These are phyloP conservation scores for Sextonia rubra DNA, from an alignment of 164 flowering plant genomes.

Conservation along the genomic window DNA sequence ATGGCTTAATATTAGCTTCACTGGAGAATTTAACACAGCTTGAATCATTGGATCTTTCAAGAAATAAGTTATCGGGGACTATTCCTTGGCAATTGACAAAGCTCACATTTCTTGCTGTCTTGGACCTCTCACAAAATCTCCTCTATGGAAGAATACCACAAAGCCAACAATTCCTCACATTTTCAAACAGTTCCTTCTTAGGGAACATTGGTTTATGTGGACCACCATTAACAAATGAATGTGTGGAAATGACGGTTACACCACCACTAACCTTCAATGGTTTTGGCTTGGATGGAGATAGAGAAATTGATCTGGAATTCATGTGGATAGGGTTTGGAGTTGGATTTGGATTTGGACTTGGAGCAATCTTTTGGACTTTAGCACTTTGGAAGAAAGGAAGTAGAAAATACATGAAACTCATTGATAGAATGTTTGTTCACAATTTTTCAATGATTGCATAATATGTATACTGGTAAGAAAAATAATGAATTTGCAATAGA, in stretches of 20 bases:
- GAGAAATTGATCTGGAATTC: not conserved
- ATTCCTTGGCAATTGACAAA: conserved; percentile 1
- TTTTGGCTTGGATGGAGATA: not conserved
- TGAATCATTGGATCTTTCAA: not conserved
- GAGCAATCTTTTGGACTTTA: not conserved
- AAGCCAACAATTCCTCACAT: not conserved
- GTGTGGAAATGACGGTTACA: not conserved
- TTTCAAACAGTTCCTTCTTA: not conserved
- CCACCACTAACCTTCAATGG: not conserved
- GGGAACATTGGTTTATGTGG: conserved; percentile 5
- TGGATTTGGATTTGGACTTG: not conserved
- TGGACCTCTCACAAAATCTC: too few species aligned
- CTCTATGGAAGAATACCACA: not conserved
- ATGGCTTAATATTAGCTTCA: not conserved
- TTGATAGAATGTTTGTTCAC: not conserved
- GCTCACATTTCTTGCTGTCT: too few species aligned
- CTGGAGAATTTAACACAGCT: not conserved
- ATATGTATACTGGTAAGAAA: too few species aligned
- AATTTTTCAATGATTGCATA: too few species aligned
- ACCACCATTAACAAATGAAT: not conserved
- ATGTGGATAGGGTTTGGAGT: not conserved
- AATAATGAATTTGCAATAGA: too few species aligned
- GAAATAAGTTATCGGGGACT: not conserved
- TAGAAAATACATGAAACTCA: not conserved
- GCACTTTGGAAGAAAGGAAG: not conserved